phyloP scores from a whole-genome alignment of 2,329 filamentous ascomycete species.

The Aureobasidium sp. region DNA sequence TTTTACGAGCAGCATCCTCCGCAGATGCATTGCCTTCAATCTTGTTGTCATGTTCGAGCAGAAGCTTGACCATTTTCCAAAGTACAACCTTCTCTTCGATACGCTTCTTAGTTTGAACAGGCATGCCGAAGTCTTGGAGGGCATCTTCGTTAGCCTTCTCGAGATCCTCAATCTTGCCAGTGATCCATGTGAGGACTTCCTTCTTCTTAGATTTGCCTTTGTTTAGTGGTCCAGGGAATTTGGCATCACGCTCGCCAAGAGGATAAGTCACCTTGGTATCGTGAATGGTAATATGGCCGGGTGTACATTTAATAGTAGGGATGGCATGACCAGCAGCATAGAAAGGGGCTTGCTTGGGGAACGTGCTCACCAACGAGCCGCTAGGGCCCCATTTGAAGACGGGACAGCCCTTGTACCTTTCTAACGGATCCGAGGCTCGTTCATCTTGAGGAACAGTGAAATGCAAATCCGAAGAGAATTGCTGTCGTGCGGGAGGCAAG shows the following conservation, averaged over 20 bases:
- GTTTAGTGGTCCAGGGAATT: constrained; percentile 85
- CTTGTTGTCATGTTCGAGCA: constrained; percentile 79
- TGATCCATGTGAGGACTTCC: constrained; percentile 76
- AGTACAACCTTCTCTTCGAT: constrained; percentile 72
- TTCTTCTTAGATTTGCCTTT: constrained; percentile 97
- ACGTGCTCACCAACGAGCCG: constrained; percentile 72
- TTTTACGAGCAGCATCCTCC: constrained; percentile 65
- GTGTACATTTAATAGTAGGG: constrained; percentile 73
- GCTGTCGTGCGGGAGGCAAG: constrained; percentile 31
- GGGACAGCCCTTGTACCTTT: constrained; percentile 86
- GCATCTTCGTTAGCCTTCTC: constrained; percentile 47
- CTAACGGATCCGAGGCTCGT: constrained; percentile 61
- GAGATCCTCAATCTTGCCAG: constrained; percentile 64
- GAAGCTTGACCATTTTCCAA: constrained; percentile 75
- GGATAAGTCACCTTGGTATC: constrained; percentile 67
- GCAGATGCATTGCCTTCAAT: constrained; percentile 67
- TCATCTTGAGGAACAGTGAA: constrained; percentile 52
- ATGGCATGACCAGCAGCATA: constrained; percentile 67
- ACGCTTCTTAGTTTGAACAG: constrained; percentile 59
- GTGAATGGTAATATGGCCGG: constrained; percentile 74
- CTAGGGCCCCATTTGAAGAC: constrained; percentile 84
- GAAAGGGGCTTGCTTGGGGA: constrained; percentile 80
- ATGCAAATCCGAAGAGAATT: constrained; percentile 44
- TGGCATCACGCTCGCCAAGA: constrained; percentile 62
- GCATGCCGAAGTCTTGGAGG: constrained; percentile 43